phyloP scores from a whole-genome alignment of 768 basidiomycete species.

The Clathrus columnatus region DNA sequence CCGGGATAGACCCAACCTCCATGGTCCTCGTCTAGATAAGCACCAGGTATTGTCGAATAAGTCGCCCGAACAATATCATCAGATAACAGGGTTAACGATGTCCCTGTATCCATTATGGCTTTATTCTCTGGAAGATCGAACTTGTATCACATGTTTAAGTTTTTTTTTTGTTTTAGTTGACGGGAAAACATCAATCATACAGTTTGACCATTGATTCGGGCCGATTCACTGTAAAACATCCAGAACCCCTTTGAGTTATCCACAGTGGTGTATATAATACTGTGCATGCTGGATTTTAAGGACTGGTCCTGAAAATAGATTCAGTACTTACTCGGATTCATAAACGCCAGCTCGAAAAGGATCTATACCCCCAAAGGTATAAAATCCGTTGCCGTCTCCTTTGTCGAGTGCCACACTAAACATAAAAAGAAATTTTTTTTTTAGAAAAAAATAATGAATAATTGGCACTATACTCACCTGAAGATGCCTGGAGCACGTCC shows the following conservation, averaged over 20 bases:
- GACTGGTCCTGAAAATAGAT: background rate
- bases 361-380: constrained; percentile 32
- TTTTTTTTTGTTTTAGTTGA: background rate
- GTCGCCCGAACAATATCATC: background rate
- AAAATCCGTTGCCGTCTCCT: constrained; percentile 28
- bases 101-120: background rate
- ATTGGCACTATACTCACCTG: background rate
- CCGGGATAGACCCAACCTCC: background rate
- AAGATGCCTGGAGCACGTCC: constrained; percentile 12
- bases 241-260: constrained; percentile 30
- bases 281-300: background rate
- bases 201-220: constrained; percentile 19
- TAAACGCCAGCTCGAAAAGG: constrained; percentile 10
- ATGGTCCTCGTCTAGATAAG: background rate
- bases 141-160: background rate
- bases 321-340: background rate
- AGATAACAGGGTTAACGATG: background rate
- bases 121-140: background rate
- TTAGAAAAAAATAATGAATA: too few species aligned
- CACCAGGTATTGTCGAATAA: background rate
- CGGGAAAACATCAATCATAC: constrained; percentile 10
- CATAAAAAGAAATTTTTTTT: background rate
- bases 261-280: background rate
- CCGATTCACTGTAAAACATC: constrained; percentile 25
- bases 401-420: constrained; percentile 25